Evolutionary conservation across 192 early-diverging fungal genomes (phyloP).

Genomic region (Gryganskiella cystojenkinii): DNA sequence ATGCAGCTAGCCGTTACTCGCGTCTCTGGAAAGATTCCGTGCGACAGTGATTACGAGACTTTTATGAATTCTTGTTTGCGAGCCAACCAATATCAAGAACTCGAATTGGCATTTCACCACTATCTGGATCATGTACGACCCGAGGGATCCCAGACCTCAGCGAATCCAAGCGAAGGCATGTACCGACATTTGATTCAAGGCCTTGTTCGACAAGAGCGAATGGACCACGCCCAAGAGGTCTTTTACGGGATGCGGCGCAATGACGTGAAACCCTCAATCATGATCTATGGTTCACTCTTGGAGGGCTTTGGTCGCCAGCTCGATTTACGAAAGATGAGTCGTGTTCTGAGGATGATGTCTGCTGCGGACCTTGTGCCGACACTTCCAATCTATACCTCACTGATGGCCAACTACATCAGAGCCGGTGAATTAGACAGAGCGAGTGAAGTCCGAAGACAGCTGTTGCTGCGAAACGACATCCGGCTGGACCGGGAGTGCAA

Average conservation of each 20-base stretch:
- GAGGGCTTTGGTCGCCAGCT: slow-evolving; percentile 41
- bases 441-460: slow-evolving; percentile 14
- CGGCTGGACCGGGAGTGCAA: slow-evolving; percentile 8
- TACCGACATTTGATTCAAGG: slow-evolving; percentile 39
- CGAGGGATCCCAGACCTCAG: background rate
- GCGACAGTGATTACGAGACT: slow-evolving; percentile 10
- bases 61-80: slow-evolving; percentile 34
- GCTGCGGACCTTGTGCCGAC: slow-evolving; percentile 13
- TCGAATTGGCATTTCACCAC: slow-evolving; percentile 39
- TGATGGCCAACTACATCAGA: slow-evolving; percentile 39
- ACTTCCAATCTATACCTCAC: slow-evolving; percentile 37
- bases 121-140: slow-evolving; percentile 19
- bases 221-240: slow-evolving; percentile 43
- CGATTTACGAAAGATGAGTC: slow-evolving; percentile 21
- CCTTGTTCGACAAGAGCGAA: slow-evolving; percentile 12
- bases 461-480: slow-evolving; percentile 12
- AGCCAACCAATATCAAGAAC: slow-evolving; percentile 13
- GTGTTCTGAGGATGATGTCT: slow-evolving; percentile 8
- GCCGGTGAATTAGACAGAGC: slow-evolving; percentile 22
- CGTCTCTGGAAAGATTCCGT: slow-evolving; percentile 10
- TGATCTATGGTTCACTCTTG: slow-evolving; percentile 25
- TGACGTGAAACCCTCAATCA: slow-evolving; percentile 6
- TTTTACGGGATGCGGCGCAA: slow-evolving; percentile 30
- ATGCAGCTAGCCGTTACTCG: slow-evolving; percentile 24
- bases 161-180: slow-evolving; percentile 12